A percentile compares a stretch with the other conserved stretches of the same genome.
phyloP scores from a whole-genome alignment of 2,329 filamentous ascomycete genomes.

The Claviceps fusiformis region DNA sequence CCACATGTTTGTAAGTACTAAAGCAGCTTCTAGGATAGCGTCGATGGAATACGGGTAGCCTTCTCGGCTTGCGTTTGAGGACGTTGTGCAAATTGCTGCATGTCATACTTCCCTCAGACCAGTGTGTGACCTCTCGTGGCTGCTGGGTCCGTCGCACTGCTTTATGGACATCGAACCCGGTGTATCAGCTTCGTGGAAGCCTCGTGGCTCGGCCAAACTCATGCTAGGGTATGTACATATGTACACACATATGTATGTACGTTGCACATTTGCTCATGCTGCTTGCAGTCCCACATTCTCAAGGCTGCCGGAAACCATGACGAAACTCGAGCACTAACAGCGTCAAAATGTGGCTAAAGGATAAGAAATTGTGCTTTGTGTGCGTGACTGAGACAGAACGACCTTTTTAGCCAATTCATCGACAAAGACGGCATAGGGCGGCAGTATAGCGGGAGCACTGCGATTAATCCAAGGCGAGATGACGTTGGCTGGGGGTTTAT shows the following conservation, averaged over 20 bases:
- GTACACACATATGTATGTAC: neutral
- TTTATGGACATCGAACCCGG: neutral
- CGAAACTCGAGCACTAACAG: neutral
- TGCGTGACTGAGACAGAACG: neutral
- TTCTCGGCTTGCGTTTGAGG: neutral
- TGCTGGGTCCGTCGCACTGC: neutral
- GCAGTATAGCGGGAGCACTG: neutral
- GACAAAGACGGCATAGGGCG: neutral
- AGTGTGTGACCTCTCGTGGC: neutral
- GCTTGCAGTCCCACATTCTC: neutral
- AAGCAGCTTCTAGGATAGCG: no score
- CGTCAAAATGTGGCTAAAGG: neutral
- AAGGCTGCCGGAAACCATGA: neutral
- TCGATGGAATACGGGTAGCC: no score
- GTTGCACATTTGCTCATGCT: neutral
- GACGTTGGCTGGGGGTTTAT: neutral
- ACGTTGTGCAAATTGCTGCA: neutral
- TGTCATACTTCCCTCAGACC: neutral
- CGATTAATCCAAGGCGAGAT: neutral
- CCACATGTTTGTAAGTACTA: no score
- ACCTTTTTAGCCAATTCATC: neutral
- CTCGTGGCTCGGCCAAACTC: neutral
- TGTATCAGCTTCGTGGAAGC: constrained; percentile 1
- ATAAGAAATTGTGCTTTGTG: neutral
- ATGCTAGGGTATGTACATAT: neutral